Base-by-base conservation (phyloP, 192 early-diverging fungal species). In the Entomortierella parvispora region DNA sequence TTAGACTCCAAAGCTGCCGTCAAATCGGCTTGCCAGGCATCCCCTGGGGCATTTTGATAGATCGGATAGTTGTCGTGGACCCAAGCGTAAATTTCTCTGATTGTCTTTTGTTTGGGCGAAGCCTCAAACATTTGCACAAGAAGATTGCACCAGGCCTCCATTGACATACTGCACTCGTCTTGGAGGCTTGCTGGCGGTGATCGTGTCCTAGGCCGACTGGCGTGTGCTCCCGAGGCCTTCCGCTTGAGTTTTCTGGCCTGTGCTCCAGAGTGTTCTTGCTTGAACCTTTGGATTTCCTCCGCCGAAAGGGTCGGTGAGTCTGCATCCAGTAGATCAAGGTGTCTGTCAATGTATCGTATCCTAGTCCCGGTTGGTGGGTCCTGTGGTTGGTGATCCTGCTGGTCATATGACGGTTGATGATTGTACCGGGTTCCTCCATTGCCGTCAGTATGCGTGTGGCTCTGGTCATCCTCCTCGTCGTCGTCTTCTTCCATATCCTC, bases 51-150 rank as follows among this genome's bases (percentile, higher is more conserved):
- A 18, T 81, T 69, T 28, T 69, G 62, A 62, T 76, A 81, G 37
- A 81, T 65, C 17, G 80, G 80, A 52, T 77, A 81, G 44, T 70
- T 81, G 32, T 77, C 80, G 37, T 77, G 71, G 40, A 81, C 68
- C 80, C 71, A 70, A 17, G 80, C 58, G 46, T 53, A 69, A 40
- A 81, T 74, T 55, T 81, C 80, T 6, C 80, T 74, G 57, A 81
- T 77, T 20, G 80, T 81, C 56, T 81, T 81, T 71, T 81, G 80
- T 51, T 81, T 81, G 61, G 68, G 66, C 28, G 80, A 70, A 43
- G 71, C 67, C 40, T 81, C 68, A 62, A 81, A 81, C 72, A 81
- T 81, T 46, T 81, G 67, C 6, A 69, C 72, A 2, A 81, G 55
- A 15, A 81, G 47, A 46, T 77, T 76, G 40, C 67, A 71, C 80